These are phyloP conservation scores for Arctostaphylos glauca DNA, from an alignment of 148 eudicot genomes.

Conservation along the genomic window DNA sequence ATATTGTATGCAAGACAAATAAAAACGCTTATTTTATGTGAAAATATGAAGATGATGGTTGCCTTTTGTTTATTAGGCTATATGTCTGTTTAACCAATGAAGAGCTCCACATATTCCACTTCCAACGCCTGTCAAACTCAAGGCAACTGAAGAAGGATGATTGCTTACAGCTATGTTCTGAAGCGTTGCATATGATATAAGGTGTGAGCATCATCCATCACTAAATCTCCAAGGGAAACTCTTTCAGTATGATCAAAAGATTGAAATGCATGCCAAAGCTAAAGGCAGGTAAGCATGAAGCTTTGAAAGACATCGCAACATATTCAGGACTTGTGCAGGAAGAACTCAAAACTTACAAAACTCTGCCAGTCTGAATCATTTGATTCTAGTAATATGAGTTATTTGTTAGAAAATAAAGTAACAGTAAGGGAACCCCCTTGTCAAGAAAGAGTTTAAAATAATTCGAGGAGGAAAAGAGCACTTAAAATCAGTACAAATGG, in stretches of 20 bases:
- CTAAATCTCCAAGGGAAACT: not conserved
- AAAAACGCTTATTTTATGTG: constrained; percentile 1
- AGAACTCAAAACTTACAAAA: not conserved
- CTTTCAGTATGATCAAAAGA: not conserved
- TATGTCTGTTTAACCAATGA: not conserved
- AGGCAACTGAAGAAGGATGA: not conserved
- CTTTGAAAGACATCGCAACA: not conserved
- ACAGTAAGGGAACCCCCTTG: not conserved
- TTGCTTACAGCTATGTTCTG: constrained; percentile 1
- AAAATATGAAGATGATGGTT: not conserved
- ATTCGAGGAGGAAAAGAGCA: not conserved
- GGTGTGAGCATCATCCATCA: not conserved
- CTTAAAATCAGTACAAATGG: not conserved
- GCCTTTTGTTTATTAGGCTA: not conserved
- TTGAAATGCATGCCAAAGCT: not conserved
- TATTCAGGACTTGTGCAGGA: not conserved
- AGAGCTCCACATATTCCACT: not conserved
- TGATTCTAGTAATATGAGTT: not conserved
- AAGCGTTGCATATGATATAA: not conserved
- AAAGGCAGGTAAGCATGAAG: not conserved
- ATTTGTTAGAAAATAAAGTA: not conserved
- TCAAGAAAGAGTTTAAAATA: not conserved
- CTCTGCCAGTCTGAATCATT: not conserved
- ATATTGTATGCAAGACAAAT: not conserved
- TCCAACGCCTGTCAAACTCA: not conserved